Conservation (phyloP, 139 green algal genomes). For the Ettlia oleoabundans region DNA sequence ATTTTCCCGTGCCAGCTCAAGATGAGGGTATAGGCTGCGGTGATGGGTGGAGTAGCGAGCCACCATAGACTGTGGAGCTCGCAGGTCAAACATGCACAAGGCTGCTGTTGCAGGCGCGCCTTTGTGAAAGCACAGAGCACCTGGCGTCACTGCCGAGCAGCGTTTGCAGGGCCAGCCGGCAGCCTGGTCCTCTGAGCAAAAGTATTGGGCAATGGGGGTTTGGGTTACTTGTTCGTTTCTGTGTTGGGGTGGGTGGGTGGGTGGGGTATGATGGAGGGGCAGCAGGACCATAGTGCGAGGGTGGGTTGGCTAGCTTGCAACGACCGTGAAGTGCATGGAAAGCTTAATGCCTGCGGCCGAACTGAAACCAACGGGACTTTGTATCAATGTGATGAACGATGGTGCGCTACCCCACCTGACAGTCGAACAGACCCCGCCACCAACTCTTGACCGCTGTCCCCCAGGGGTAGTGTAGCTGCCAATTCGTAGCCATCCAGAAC, state of each 20-base stretch:
- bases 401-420: background rate
- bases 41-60: conserved; percentile 48
- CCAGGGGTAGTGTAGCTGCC: background rate
- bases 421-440: conserved; percentile 26
- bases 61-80: conserved; percentile 21
- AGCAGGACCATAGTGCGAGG: background rate
- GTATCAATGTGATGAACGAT: no score
- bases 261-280: background rate
- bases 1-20: conserved; percentile 38
- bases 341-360: no score
- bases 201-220: no score
- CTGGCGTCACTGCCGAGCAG: conserved; percentile 15
- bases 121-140: conserved; percentile 58
- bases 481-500: conserved; percentile 30
- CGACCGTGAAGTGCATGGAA: no score
- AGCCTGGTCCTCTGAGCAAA: conserved; percentile 39
- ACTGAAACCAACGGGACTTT: no score
- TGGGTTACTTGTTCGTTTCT: no score
- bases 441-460: conserved; percentile 5
- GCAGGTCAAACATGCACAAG: conserved; percentile 32
- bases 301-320: no score
- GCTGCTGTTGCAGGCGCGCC: background rate
- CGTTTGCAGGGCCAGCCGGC: conserved; percentile 31
- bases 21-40: conserved; percentile 50
- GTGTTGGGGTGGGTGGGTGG: no score